phyloP scores from a whole-genome alignment of 805 yeast genomes.

The Saccharomycopsis olivae region DNA sequence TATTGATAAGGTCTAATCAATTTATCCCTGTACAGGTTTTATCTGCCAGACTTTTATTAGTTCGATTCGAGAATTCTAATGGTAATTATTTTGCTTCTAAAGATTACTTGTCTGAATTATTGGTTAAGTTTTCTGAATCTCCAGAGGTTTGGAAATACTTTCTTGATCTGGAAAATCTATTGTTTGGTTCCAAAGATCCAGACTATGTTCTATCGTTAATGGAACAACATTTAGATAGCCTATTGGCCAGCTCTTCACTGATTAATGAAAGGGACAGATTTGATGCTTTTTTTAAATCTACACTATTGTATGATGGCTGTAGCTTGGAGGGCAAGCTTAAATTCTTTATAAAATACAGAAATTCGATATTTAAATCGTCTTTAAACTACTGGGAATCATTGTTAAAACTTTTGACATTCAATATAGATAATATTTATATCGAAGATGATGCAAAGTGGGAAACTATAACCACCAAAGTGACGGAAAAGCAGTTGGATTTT shows the following conservation, averaged over 20 bases:
- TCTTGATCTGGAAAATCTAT: conserved; percentile 12
- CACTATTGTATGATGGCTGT: conserved; percentile 27
- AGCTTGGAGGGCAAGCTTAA: conserved; percentile 24
- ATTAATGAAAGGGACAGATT: too few species aligned
- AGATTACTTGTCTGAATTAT: conserved; percentile 5
- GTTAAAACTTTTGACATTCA: conserved; percentile 12
- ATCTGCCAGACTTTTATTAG: conserved; percentile 8
- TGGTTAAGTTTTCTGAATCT: conserved; percentile 11
- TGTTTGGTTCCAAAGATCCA: background rate
- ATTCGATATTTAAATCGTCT: conserved; percentile 19
- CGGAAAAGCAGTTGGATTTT: background rate
- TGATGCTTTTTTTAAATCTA: conserved; percentile 25
- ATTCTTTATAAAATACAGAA: conserved; percentile 24
- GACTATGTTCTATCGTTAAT: conserved; percentile 7
- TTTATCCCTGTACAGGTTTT: conserved; percentile 16
- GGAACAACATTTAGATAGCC: conserved; percentile 2
- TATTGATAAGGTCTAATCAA: conserved; percentile 29
- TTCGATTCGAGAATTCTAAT: conserved; percentile 8
- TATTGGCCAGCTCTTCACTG: background rate
- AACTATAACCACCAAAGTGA: background rate
- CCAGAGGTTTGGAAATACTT: conserved; percentile 13
- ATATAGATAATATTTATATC: conserved; percentile 1
- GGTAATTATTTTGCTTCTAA: conserved; percentile 9
- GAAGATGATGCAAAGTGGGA: background rate
- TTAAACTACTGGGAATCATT: conserved; percentile 18